phyloP scores from a whole-genome alignment of 2,329 filamentous ascomycete genomes.

The Fusarium sp. region DNA sequence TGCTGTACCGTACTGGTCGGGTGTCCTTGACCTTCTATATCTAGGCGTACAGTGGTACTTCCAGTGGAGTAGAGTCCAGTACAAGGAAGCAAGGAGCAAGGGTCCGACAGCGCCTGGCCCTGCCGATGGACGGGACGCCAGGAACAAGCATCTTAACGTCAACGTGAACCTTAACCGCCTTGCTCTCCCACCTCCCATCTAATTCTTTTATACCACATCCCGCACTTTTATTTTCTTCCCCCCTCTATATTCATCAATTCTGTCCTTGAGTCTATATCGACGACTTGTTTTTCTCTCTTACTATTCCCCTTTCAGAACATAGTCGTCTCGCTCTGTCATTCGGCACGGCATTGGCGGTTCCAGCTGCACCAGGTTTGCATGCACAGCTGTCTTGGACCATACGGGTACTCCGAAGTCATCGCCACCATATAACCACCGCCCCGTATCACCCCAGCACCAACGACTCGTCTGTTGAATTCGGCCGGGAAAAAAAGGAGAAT shows the following conservation, averaged over 20 bases:
- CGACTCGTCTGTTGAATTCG: slow-evolving; percentile 28
- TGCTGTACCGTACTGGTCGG: too few relatives aligned
- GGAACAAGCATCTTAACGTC: slow-evolving; percentile 37
- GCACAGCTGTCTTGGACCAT: slow-evolving; percentile 29
- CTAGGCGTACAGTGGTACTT: neutral
- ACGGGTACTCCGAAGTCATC: slow-evolving; percentile 44
- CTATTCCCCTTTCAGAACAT: slow-evolving; percentile 24
- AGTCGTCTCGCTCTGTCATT: slow-evolving; percentile 38
- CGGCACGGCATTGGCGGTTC: slow-evolving; percentile 38
- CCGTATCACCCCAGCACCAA: slow-evolving; percentile 38
- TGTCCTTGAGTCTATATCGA: slow-evolving; percentile 13
- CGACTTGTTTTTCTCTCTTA: slow-evolving; percentile 14
- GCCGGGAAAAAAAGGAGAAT: slow-evolving; percentile 21
- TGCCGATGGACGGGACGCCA: slow-evolving; percentile 20
- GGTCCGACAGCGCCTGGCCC: slow-evolving; percentile 30
- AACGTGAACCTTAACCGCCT: slow-evolving; percentile 30
- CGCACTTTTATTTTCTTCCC: slow-evolving; percentile 9
- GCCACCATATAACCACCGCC: slow-evolving; percentile 42
- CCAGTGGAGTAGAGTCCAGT: too few relatives aligned
- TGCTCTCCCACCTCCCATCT: slow-evolving; percentile 24
- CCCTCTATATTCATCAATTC: neutral
- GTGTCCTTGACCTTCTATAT: neutral
- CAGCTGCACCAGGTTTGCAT: slow-evolving; percentile 43
- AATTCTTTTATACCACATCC: slow-evolving; percentile 33
- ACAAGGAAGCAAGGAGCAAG: slow-evolving; percentile 5